A percentile compares a stretch with the other conserved stretches of the same genome.
Evolutionary conservation across 2,329 filamentous ascomycete species (phyloP).

Genomic region (Dryadomyces quercus-mongolicae): DNA sequence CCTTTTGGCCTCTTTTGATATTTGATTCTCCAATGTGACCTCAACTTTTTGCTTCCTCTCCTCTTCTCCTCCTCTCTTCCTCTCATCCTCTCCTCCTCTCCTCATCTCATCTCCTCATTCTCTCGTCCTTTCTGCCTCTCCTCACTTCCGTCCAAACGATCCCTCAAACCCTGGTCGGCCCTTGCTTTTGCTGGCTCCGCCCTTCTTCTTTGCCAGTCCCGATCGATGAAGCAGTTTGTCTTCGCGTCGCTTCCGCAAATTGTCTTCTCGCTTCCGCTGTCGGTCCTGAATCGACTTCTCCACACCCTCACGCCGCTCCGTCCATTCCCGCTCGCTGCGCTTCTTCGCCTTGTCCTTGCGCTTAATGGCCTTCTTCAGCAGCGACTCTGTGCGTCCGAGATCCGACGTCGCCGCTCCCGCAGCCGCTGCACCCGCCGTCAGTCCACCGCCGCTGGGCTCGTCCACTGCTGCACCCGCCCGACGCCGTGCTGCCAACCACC

Average conservation of each 20-base stretch:
- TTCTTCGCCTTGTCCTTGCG: conserved; percentile 81
- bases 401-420: conserved; percentile 5
- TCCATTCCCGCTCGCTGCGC: conserved; percentile 87
- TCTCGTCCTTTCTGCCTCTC: conserved; percentile 15
- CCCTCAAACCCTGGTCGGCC: conserved; percentile 54
- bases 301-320: conserved; percentile 58
- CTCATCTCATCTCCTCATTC: no score
- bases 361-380: conserved; percentile 91
- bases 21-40: no score
- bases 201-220: conserved; percentile 35
- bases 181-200: conserved; percentile 23
- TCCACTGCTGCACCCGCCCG: conserved; percentile 73
- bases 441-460: conserved; percentile 21
- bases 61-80: background rate
- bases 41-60: background rate
- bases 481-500: conserved; percentile 85
- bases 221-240: conserved; percentile 52
- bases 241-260: conserved; percentile 61
- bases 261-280: conserved; percentile 73
- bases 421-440: conserved; percentile 10
- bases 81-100: background rate
- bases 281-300: conserved; percentile 64
- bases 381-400: conserved; percentile 34
- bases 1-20: background rate
- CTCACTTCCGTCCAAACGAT: conserved; percentile 50